Base-by-base conservation (phyloP, 2,329 filamentous ascomycete species). In the Calonectria hawksworthii region DNA sequence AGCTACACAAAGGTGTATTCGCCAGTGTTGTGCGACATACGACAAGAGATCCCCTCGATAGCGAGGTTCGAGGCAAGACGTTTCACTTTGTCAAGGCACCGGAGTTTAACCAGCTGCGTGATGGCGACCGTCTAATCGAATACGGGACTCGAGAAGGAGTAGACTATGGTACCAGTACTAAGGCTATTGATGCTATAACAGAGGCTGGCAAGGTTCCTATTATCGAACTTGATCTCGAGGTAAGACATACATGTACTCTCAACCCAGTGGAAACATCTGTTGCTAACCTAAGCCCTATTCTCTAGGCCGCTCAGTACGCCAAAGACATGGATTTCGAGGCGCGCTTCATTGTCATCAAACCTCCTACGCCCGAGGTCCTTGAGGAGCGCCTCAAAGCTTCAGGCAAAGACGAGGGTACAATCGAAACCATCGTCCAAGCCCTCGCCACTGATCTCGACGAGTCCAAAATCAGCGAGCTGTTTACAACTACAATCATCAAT, bases 1-100 rank as follows among this genome's bases (percentile, higher is more conserved):
- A 92, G 34, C 89, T 90, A 70, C 91, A 92, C 82, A 91, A 91
- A 9, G 90, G 91, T 67, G 91, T 92, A 26, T 95, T 96, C 80
- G 92, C 89, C 26, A 86, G 84, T 63, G 90, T 92, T 13, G 83
- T 89, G 18, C 87, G 86, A 16, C 90, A 93, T 79, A 91, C 91
- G 4, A 92, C 89, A 4, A 86, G 90, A 21, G 83, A 85, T 32
- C 85, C 88, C 3, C 80, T 81, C 11, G 88, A 89, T 21, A 88
- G 87, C 8, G 91, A 93, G 79, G 80, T 85, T n/a, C 83, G 88
- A 47, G 90, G 89, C 38, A 84, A 87, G 72, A 84, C 88, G 68
- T 92, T 89, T 77, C 86, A 90, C 75, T 92, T 92, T 73, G 91
- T 94, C 52, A 88, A 88, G 63, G 81, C 85, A 6, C 88, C 88